Conservation (phyloP, 331 rosid species). For the Phaseolus coccineus region DNA sequence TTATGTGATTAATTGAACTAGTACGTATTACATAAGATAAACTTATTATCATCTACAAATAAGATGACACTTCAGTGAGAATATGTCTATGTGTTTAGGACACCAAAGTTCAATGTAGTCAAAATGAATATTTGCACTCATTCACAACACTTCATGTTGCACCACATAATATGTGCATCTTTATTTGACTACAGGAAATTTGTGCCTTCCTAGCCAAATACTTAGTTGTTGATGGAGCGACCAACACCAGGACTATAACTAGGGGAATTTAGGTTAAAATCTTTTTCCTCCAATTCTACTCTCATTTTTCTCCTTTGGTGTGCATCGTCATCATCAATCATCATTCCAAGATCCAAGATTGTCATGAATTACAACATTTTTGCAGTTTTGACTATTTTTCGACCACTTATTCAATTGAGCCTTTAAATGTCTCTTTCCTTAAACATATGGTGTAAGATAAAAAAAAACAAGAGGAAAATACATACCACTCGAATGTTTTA, state of each 20-base stretch:
- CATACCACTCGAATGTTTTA: constrained; percentile 21
- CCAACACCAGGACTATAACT: constrained; percentile 60
- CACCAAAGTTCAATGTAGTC: not conserved
- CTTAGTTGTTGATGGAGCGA: constrained; percentile 40
- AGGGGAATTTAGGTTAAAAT: constrained; percentile 52
- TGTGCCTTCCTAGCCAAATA: not conserved
- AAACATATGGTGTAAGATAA: constrained; percentile 31
- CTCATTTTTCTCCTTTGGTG: not conserved
- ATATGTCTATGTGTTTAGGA: not conserved
- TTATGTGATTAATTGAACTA: not conserved
- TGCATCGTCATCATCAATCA: not conserved
- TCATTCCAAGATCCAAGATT: not conserved
- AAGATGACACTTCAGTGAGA: not conserved
- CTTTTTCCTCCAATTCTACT: constrained; percentile 34
- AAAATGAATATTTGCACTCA: not conserved
- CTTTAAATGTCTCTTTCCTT: constrained; percentile 47
- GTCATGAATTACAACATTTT: not conserved
- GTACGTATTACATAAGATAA: not conserved
- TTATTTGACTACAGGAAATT: not conserved
- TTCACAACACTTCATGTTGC: not conserved
- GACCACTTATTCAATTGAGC: constrained; percentile 6
- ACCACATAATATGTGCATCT: not conserved
- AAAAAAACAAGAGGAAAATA: constrained; percentile 34
- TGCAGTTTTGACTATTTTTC: not conserved
- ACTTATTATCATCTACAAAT: not conserved